phyloP scores from a whole-genome alignment of 306 rosid genomes.

The Quercus engelmannii region DNA sequence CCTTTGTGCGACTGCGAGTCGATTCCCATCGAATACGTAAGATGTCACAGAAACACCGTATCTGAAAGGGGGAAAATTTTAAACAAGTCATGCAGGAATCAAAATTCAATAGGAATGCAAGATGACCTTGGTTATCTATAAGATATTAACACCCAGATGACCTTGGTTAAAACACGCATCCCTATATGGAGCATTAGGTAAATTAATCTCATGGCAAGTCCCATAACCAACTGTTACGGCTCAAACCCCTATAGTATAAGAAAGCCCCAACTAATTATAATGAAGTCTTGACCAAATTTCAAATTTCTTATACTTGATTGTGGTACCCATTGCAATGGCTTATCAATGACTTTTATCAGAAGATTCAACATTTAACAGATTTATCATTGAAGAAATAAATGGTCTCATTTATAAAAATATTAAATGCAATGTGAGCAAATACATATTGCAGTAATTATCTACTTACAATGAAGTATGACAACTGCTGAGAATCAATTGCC shows the following conservation, averaged over 20 bases:
- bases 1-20: constrained; percentile 81
- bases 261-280: not conserved
- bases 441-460: not conserved
- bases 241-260: not conserved
- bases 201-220: not conserved
- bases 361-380: not conserved
- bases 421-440: not conserved
- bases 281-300: not conserved
- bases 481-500: constrained; percentile 79
- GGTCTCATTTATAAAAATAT: not conserved
- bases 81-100: not conserved
- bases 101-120: not conserved
- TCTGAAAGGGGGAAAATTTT: constrained; percentile 34
- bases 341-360: not conserved
- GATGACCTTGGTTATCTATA: not conserved
- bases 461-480: constrained; percentile 63
- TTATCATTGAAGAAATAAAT: not conserved
- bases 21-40: constrained; percentile 95
- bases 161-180: not conserved
- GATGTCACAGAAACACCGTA: constrained; percentile 55
- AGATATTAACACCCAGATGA: not conserved
- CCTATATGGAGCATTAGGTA: not conserved
- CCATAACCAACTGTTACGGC: not conserved
- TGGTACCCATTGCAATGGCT: not conserved
- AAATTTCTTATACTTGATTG: not conserved